Evolutionary conservation across 306 rosid species (phyloP).

Genomic region (Vicia villosa): DNA sequence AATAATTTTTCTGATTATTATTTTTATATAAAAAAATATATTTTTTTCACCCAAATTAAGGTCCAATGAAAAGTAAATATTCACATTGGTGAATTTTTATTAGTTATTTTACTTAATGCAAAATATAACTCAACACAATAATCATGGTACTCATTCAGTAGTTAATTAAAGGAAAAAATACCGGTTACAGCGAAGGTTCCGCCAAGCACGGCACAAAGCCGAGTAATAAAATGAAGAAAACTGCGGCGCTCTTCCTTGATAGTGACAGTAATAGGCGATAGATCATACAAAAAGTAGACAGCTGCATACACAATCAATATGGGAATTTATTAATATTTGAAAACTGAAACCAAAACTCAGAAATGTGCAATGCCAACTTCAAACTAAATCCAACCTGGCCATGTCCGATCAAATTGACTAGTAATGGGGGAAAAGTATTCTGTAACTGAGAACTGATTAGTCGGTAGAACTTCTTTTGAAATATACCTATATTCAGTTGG

Average conservation of each 20-base stretch:
- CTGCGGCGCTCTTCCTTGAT: slow-evolving; percentile 96
- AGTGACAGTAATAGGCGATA: slow-evolving; percentile 95
- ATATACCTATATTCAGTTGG: slow-evolving; percentile 90
- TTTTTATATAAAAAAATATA: neutral
- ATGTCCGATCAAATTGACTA: slow-evolving; percentile 65
- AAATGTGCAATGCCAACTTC: slow-evolving; percentile 21
- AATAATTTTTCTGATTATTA: neutral
- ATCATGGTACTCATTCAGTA: neutral
- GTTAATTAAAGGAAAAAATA: slow-evolving; percentile 25
- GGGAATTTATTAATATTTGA: slow-evolving; percentile 23
- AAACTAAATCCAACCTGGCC: slow-evolving; percentile 81
- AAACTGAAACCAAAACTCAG: slow-evolving; percentile 25
- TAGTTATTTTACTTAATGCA: neutral
- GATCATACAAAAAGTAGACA: slow-evolving; percentile 96
- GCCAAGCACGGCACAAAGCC: slow-evolving; percentile 94
- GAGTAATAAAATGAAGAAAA: slow-evolving; percentile 94
- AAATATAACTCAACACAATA: neutral
- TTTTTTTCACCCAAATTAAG: neutral
- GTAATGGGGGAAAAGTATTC: slow-evolving; percentile 88
- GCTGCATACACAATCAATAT: slow-evolving; percentile 59
- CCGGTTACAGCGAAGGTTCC: slow-evolving; percentile 99
- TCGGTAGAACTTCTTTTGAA: slow-evolving; percentile 86
- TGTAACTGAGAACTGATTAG: slow-evolving; percentile 96
- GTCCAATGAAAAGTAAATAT: neutral
- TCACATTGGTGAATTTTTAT: neutral